A percentile compares a stretch with the other conserved stretches of the same genome.
Conservation (phyloP, 306 rosid species). For the Potentilla sterilis region DNA sequence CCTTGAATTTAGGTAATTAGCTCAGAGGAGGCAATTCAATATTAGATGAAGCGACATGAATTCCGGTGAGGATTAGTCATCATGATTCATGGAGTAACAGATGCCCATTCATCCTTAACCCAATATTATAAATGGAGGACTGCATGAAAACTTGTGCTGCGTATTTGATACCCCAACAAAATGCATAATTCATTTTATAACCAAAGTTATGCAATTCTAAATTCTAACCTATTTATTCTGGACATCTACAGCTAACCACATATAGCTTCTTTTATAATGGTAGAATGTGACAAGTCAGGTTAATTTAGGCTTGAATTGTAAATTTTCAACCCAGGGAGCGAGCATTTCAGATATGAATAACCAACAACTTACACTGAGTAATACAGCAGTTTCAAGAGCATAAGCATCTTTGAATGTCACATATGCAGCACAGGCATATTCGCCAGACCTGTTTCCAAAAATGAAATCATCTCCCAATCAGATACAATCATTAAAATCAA, state of each 20-base stretch:
- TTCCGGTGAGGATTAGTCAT: not conserved
- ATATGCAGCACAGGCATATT: constrained; percentile 59
- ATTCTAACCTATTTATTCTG: not conserved
- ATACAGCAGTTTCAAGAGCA: constrained; percentile 83
- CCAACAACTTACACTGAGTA: constrained; percentile 68
- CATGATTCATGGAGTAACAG: not conserved
- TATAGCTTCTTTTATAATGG: not conserved
- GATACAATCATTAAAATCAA: constrained; percentile 12
- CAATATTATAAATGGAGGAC: not conserved
- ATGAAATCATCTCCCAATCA: constrained; percentile 23
- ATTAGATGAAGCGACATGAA: not conserved
- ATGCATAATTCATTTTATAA: not conserved
- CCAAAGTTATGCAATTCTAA: not conserved
- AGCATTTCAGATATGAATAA: not conserved
- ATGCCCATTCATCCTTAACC: not conserved
- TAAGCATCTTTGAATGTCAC: constrained; percentile 84
- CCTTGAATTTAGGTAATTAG: not conserved
- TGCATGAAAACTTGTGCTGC: not conserved
- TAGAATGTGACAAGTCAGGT: not conserved
- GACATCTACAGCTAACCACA: not conserved
- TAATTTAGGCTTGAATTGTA: not conserved
- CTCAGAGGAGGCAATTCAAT: not conserved
- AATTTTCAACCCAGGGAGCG: no score
- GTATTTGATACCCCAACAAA: not conserved
- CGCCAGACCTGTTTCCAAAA: constrained; percentile 55